Evolutionary conservation across 768 basidiomycete genomes (phyloP).

Genomic region (Termitomyces sp.): DNA sequence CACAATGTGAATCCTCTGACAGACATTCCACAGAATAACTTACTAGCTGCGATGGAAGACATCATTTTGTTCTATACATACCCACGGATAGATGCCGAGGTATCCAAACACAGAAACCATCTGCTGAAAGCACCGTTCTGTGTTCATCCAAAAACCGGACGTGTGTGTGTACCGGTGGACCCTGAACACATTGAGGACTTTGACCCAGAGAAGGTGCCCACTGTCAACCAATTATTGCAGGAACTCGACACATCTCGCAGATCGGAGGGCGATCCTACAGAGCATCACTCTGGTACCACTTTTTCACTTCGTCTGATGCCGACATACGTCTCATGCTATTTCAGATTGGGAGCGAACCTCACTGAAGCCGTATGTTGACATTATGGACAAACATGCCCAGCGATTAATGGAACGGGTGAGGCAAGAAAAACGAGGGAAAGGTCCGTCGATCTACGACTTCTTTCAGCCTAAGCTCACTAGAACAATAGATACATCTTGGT

Average conservation of each 20-base stretch:
- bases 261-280: conserved; percentile 25
- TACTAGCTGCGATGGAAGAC: conserved; percentile 67
- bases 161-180: conserved; percentile 92
- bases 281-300: conserved; percentile 44
- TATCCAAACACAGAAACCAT: conserved; percentile 96
- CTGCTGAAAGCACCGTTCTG: conserved; percentile 97
- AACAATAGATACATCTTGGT: conserved; percentile 27
- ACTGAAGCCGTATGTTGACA: conserved; percentile 82
- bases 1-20: neutral
- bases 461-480: neutral
- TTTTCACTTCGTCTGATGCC: neutral
- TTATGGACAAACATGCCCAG: conserved; percentile 72
- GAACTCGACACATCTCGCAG: conserved; percentile 57
- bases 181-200: conserved; percentile 71
- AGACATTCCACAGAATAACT: conserved; percentile 18
- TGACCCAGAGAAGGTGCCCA: conserved; percentile 82
- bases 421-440: conserved; percentile 39
- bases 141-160: conserved; percentile 92
- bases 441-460: conserved; percentile 16
- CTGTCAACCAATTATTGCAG: conserved; percentile 71
- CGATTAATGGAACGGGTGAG: conserved; percentile 53
- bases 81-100: conserved; percentile 93
- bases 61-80: conserved; percentile 92
- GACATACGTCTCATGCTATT: neutral
- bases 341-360: conserved; percentile 84